phyloP scores from a whole-genome alignment of 805 yeast genomes.

The Nakazawaea pomicola region DNA sequence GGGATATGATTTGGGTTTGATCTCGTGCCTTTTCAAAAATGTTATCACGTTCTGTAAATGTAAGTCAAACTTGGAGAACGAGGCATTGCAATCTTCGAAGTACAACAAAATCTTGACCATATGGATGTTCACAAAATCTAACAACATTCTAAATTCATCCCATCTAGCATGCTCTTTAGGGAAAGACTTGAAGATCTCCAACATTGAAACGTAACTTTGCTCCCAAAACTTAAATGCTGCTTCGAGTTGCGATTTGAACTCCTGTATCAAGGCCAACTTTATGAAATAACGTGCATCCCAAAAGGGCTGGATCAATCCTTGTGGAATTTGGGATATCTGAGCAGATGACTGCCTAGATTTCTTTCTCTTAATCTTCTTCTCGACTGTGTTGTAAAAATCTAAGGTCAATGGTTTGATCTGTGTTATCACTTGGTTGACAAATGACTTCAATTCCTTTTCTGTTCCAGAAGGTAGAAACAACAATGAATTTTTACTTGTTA shows the following conservation, averaged over 20 bases:
- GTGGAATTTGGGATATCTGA: slow-evolving; percentile 3
- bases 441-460: slow-evolving; percentile 33
- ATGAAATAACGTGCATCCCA: slow-evolving; percentile 49
- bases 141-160: slow-evolving; percentile 40
- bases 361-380: slow-evolving; percentile 36
- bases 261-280: slow-evolving; percentile 46
- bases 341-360: slow-evolving; percentile 20
- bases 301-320: slow-evolving; percentile 18
- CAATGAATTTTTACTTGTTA: slow-evolving; percentile 40
- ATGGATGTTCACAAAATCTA: slow-evolving; percentile 61
- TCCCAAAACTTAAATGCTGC: slow-evolving; percentile 46
- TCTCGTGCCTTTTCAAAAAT: slow-evolving; percentile 26
- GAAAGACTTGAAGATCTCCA: slow-evolving; percentile 31
- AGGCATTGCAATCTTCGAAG: slow-evolving; percentile 50
- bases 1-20: slow-evolving; percentile 23
- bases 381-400: slow-evolving; percentile 39
- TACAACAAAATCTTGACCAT: slow-evolving; percentile 58
- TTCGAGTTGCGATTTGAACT: slow-evolving; percentile 43
- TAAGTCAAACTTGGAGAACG: slow-evolving; percentile 57
- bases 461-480: slow-evolving; percentile 37
- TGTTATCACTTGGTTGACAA: slow-evolving; percentile 29
- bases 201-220: slow-evolving; percentile 45
- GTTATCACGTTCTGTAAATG: slow-evolving; percentile 53
- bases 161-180: slow-evolving; percentile 26
- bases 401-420: slow-evolving; percentile 33